Percentiles rank a stretch among this genome's conserved stretches.
Conservation (phyloP, 768 basidiomycete species). For the Mycena rosella region DNA sequence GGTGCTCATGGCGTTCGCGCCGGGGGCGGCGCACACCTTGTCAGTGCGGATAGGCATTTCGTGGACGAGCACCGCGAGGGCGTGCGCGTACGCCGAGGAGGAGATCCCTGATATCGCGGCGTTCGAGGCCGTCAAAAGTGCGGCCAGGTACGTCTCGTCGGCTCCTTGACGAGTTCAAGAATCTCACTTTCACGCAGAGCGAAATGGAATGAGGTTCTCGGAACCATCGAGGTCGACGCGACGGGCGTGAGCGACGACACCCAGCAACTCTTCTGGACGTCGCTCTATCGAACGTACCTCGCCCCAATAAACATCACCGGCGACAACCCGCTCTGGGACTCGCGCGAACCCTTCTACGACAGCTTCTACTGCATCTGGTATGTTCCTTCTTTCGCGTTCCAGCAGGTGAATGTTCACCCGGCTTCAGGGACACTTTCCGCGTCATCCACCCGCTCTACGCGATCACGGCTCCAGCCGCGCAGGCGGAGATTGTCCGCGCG, state of each 20-base stretch:
- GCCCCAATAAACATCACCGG: constrained; percentile 43
- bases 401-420: neutral
- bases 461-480: constrained; percentile 30
- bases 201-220: constrained; percentile 31
- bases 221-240: constrained; percentile 30
- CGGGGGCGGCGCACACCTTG: constrained; percentile 41
- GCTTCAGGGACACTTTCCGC: constrained; percentile 34
- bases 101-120: constrained; percentile 44
- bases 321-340: constrained; percentile 43
- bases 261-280: constrained; percentile 30
- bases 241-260: constrained; percentile 27
- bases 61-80: constrained; percentile 55
- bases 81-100: constrained; percentile 57
- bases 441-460: constrained; percentile 34
- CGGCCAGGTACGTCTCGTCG: constrained; percentile 20
- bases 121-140: constrained; percentile 20
- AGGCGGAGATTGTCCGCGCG: constrained; percentile 41
- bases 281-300: constrained; percentile 40
- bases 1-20: constrained; percentile 37
- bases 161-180: neutral
- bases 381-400: neutral
- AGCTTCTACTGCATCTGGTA: constrained; percentile 45
- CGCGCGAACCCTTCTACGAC: constrained; percentile 42
- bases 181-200: constrained; percentile 11
- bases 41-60: constrained; percentile 58